Evolutionary conservation across 768 basidiomycete species (phyloP).

Genomic region (Amanita polypyramis): DNA sequence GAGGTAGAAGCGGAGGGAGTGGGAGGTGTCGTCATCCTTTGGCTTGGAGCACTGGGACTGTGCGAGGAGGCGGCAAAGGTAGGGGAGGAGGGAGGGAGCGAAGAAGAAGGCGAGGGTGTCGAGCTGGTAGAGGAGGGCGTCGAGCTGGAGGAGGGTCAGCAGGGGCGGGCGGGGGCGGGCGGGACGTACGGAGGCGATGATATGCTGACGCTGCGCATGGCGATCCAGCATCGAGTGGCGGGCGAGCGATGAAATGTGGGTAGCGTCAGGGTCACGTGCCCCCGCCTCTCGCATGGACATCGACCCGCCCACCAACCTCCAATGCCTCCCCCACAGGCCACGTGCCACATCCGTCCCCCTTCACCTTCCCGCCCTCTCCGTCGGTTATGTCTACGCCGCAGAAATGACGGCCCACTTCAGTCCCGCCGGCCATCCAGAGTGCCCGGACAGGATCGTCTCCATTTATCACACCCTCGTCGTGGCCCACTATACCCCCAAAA

Average conservation of each 20-base stretch:
- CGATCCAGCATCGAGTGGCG: conserved; percentile 40
- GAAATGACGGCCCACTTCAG: conserved; percentile 83
- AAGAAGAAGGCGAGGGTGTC: conserved; percentile 70
- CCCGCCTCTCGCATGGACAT: conserved; percentile 6
- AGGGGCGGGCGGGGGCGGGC: conserved; percentile 5
- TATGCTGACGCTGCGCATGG: conserved; percentile 60
- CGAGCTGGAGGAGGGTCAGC: conserved; percentile 36
- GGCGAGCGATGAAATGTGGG: neutral
- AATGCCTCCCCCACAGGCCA: conserved; percentile 11
- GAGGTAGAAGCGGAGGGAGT: conserved; percentile 64
- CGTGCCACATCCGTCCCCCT: conserved; percentile 37
- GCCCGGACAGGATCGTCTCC: conserved; percentile 76
- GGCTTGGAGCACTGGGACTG: conserved; percentile 63
- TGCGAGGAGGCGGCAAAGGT: conserved; percentile 40
- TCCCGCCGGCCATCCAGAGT: conserved; percentile 46
- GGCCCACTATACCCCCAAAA: conserved; percentile 50
- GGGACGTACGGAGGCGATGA: conserved; percentile 51
- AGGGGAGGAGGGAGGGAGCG: conserved; percentile 53
- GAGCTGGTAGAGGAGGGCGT: conserved; percentile 61
- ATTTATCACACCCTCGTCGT: conserved; percentile 62
- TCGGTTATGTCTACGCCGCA: conserved; percentile 80
- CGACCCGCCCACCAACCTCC: conserved; percentile 3
- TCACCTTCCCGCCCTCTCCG: conserved; percentile 29
- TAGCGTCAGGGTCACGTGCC: conserved; percentile 1
- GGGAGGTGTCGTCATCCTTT: conserved; percentile 50